A percentile compares a stretch with the other conserved stretches of the same genome.
These are phyloP conservation scores for Arthrobotrys sphaeroides DNA, from an alignment of 2,329 filamentous ascomycete genomes.

Conservation along the genomic window DNA sequence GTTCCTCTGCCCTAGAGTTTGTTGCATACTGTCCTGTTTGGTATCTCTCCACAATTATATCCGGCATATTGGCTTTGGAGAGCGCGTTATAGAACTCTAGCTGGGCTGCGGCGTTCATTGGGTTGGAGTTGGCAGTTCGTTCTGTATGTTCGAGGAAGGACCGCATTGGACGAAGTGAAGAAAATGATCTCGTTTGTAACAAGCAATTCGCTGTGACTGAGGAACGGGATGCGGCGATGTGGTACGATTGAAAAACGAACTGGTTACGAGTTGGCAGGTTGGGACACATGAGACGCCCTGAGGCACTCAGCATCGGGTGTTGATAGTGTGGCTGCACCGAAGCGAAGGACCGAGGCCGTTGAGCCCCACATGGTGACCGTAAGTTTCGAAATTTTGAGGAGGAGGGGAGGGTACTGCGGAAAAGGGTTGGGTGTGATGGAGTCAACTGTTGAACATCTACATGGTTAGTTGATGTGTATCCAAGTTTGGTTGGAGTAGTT, in stretches of 20 bases:
- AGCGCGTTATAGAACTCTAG: constrained; percentile 94
- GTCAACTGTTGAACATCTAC: not conserved
- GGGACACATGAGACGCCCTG: not conserved
- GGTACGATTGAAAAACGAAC: not conserved
- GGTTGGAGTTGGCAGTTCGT: constrained; percentile 91
- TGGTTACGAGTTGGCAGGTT: not conserved
- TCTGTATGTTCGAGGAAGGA: constrained; percentile 81
- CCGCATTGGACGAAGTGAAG: constrained; percentile 35
- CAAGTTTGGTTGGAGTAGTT: not conserved
- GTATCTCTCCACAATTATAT: constrained; percentile 90
- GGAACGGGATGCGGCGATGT: not conserved
- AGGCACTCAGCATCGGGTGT: not conserved
- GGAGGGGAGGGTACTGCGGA: constrained; percentile 3
- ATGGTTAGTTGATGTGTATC: not conserved
- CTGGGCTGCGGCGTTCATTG: constrained; percentile 84
- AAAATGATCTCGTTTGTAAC: constrained; percentile 32
- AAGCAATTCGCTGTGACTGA: not conserved
- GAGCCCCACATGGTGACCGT: not conserved
- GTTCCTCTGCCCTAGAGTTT: constrained; percentile 78
- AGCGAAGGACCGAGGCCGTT: not conserved
- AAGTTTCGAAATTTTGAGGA: constrained; percentile 5
- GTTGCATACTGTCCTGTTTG: constrained; percentile 84
- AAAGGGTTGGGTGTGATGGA: constrained; percentile 12
- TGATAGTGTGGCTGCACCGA: not conserved
- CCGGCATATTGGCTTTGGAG: constrained; percentile 89